Evolutionary conservation across 495 filamentous ascomycete species (phyloP).

Genomic region (Lineolata rhizophorae): DNA sequence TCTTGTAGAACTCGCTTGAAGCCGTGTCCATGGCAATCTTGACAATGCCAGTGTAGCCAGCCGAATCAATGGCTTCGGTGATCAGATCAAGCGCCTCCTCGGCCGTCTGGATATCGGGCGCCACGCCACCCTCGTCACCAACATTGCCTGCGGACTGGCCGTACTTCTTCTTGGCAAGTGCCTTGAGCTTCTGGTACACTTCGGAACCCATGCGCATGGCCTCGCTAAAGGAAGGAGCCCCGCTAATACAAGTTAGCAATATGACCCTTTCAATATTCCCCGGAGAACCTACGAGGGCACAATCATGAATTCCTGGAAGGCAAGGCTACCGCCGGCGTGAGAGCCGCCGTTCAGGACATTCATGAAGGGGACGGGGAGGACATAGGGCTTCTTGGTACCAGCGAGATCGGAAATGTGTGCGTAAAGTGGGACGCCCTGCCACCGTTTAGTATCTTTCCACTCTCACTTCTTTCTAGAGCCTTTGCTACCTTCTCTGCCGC

Average conservation of each 20-base stretch:
- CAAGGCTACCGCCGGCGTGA: conserved; percentile 93
- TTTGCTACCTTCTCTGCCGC: conserved; percentile 72
- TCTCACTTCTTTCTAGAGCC: background rate
- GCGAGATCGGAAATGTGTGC: conserved; percentile 96
- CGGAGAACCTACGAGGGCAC: conserved; percentile 49
- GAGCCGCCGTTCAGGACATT: conserved; percentile 99
- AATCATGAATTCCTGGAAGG: conserved; percentile 99
- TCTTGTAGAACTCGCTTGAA: conserved; percentile 98
- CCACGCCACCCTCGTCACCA: conserved; percentile 98
- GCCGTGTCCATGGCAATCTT: conserved; percentile 99
- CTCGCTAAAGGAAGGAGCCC: conserved; percentile 74
- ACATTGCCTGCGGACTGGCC: conserved; percentile 97
- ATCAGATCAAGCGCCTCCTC: conserved; percentile 96
- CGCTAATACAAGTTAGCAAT: conserved; percentile 2
- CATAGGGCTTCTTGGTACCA: conserved; percentile 98
- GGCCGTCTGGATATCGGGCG: conserved; percentile 91
- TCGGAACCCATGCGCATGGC: conserved; percentile 88
- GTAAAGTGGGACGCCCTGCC: conserved; percentile 71
- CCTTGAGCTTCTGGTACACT: conserved; percentile 96
- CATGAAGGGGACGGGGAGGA: conserved; percentile 97
- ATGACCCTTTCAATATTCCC: background rate
- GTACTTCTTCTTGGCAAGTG: conserved; percentile 97
- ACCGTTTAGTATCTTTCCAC: conserved; percentile 2
- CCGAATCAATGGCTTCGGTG: conserved; percentile 76
- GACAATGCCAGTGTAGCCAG: conserved; percentile 86